phyloP scores from a whole-genome alignment of 352 stramenopile species.

The Phytopythium boreale region DNA sequence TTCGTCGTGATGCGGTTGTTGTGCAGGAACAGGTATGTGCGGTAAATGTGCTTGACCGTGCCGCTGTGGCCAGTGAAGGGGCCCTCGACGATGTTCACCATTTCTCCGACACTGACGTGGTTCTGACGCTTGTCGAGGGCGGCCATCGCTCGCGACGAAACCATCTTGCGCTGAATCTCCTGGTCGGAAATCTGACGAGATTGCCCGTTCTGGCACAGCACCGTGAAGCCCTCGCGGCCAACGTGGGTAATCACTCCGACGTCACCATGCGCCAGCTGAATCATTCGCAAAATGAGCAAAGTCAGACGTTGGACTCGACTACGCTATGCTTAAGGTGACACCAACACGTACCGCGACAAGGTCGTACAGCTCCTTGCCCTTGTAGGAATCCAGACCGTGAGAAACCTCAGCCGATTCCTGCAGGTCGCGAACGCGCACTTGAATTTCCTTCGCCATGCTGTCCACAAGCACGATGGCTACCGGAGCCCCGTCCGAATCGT shows the following conservation, averaged over 20 bases:
- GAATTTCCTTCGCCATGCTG: conserved; percentile 89
- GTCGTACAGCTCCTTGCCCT: conserved; percentile 89
- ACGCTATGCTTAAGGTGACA: background rate
- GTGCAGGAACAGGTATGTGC: conserved; percentile 88
- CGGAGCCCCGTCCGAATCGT: conserved; percentile 76
- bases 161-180: conserved; percentile 88
- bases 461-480: conserved; percentile 89
- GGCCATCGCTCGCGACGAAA: conserved; percentile 76
- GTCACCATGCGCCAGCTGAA: conserved; percentile 76
- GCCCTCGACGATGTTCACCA: conserved; percentile 88
- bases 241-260: conserved; percentile 91
- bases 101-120: conserved; percentile 86
- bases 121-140: conserved; percentile 89
- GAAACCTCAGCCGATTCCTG: conserved; percentile 89
- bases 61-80: conserved; percentile 78
- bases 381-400: conserved; percentile 86
- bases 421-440: conserved; percentile 87
- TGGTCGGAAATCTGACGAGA: conserved; percentile 83
- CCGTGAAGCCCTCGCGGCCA: conserved; percentile 82
- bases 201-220: conserved; percentile 85
- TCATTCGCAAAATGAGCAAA: background rate
- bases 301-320: background rate
- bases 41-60: conserved; percentile 91
- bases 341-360: conserved; percentile 67
- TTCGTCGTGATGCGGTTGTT: conserved; percentile 90